Percentiles rank a stretch among this genome's conserved stretches.
phyloP scores from a whole-genome alignment of 164 flowering plant species.

The Magnolia officinalis region DNA sequence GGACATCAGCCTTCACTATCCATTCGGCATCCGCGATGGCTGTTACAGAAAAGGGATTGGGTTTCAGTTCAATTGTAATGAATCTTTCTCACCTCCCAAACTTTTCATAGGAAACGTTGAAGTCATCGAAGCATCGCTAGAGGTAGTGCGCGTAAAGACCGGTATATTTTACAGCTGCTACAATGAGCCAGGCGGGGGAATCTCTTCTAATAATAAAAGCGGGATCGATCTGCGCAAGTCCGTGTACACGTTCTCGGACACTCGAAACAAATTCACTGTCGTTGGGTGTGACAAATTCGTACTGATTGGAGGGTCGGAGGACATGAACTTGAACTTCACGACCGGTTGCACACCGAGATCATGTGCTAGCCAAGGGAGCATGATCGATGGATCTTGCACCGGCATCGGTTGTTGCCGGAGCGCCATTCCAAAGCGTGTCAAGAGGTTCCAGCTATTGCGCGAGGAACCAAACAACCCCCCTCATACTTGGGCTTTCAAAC shows the following conservation, averaged over 20 bases:
- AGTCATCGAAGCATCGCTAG: constrained; percentile 4
- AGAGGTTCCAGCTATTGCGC: background rate
- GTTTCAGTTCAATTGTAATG: constrained; percentile 26
- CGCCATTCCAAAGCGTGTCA: background rate
- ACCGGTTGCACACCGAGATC: background rate
- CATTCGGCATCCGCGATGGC: constrained; percentile 29
- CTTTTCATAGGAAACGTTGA: background rate
- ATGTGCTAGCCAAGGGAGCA: too few species aligned
- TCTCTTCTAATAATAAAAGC: too few species aligned
- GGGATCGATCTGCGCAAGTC: too few species aligned
- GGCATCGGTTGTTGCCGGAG: background rate
- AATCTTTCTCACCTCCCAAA: background rate
- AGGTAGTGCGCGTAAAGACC: background rate
- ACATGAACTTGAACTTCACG: background rate
- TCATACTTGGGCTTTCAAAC: background rate
- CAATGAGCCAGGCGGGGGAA: background rate
- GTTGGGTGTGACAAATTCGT: constrained; percentile 27
- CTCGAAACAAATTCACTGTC: constrained; percentile 30
- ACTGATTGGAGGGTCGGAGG: background rate
- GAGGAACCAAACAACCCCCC: background rate
- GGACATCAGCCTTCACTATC: constrained; percentile 35
- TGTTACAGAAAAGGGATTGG: constrained; percentile 14
- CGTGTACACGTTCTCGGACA: constrained; percentile 21
- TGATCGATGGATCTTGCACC: too few species aligned
- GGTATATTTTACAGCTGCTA: background rate